Base-by-base conservation (phyloP, 2,329 filamentous ascomycete genomes). In the Pseudocercospora pini-densiflorae region DNA sequence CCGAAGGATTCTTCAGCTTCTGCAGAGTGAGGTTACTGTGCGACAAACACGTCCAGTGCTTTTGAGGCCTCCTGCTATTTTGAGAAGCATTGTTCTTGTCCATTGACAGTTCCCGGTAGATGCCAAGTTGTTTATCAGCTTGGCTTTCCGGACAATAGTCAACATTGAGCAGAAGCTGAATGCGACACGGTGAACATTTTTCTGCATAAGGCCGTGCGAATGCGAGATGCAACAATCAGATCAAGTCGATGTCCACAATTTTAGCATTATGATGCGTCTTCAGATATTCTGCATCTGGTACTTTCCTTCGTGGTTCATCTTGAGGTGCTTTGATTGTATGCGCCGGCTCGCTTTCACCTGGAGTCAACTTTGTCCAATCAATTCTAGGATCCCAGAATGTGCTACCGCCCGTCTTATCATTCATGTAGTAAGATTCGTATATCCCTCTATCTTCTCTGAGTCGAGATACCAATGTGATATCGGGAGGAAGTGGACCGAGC, bases 381-480 rank as follows among this genome's bases (percentile, higher is more conserved):
- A 67, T 61, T 47, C 65, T 63, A 5, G 65, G 65, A 27, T 67
- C 65, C 65, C 65, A 67, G 40, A 61, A 67, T 10, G 27, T 58
- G 19, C 6, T 23, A 24, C 57, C 14, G 1, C 36, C 65, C 31
- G 57, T 63, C 8, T 19, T 29, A 12, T 27, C n/a, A 31, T 64
- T 36, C 1, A 40, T 19, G 31, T 53, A 67, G 19, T 61, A 57
- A 16, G 49, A 24, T 19, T 57, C 16, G 24, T 61, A 53, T 6
- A 49, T 40, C 6, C 55, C 57, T 8, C 19, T 12, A 1, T 45
- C 47, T 23, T 12, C 45, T 14, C 57, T 40, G 27, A 64, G 49
- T 14, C 61, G 65, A 12, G 57, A 47, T 5, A 58, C 23, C 4
- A 58, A 21, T 21, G 51, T 61, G 3, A 29, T 23, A 21, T 49